Percentiles rank a stretch among this genome's conserved stretches.
phyloP scores from a whole-genome alignment of 805 yeast species.

The Saturnispora sanitii region DNA sequence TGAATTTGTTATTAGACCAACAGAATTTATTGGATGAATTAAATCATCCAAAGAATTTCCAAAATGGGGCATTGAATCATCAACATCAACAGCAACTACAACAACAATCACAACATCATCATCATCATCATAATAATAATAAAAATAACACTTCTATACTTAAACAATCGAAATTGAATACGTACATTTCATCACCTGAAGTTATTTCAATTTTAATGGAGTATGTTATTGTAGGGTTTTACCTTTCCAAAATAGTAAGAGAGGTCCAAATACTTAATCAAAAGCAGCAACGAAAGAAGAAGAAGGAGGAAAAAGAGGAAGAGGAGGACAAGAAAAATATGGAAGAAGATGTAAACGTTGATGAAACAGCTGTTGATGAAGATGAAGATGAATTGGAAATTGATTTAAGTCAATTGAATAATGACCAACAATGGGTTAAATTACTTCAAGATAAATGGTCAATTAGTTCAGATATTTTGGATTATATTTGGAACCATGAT shows the following conservation, averaged over 20 bases:
- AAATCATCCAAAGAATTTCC: slow-evolving; percentile 25
- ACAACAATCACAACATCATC: no score
- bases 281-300: no score
- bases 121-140: no score
- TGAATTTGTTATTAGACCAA: slow-evolving; percentile 29
- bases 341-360: slow-evolving; percentile 1
- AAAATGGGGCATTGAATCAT: no score
- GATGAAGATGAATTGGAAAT: not conserved
- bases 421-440: slow-evolving; percentile 4
- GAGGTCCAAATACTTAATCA: no score
- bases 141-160: no score
- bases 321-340: no score
- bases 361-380: not conserved
- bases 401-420: not conserved
- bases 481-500: slow-evolving; percentile 7
- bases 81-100: not conserved
- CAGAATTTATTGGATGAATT: slow-evolving; percentile 29
- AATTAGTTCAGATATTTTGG: slow-evolving; percentile 2
- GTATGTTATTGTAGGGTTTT: slow-evolving; percentile 18
- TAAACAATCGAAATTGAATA: slow-evolving; percentile 22
- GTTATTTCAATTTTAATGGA: slow-evolving; percentile 24
- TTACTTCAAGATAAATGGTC: slow-evolving; percentile 2
- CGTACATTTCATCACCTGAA: slow-evolving; percentile 24
- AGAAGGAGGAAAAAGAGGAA: no score
- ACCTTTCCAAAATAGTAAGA: slow-evolving; percentile 3